phyloP scores from a whole-genome alignment of 164 flowering plant genomes.

The Dillenia suffruticosa region DNA sequence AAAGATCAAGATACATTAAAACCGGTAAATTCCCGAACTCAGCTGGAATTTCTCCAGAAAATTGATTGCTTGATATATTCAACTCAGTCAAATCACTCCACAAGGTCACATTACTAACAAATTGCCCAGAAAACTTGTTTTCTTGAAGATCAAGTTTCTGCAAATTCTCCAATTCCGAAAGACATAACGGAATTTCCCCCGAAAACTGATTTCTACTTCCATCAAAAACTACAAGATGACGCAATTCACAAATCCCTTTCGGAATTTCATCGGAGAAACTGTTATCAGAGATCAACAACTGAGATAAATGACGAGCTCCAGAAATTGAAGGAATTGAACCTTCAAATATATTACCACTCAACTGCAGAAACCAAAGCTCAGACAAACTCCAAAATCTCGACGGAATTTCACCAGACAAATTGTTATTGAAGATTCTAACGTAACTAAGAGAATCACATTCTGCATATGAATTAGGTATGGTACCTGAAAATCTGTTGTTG shows the following conservation, averaged over 20 bases:
- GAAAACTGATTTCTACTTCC: constrained; percentile 40
- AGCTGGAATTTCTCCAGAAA: constrained; percentile 57
- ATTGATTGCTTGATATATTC: constrained; percentile 44
- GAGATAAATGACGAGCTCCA: constrained; percentile 17
- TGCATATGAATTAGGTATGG: constrained; percentile 39
- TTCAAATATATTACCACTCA: constrained; percentile 39
- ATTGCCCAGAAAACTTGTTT: constrained; percentile 50
- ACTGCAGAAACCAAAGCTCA: constrained; percentile 24
- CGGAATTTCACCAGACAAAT: constrained; percentile 46
- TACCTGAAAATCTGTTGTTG: constrained; percentile 50
- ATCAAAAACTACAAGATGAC: constrained; percentile 20
- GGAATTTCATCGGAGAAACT: constrained; percentile 54
- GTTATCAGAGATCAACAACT: constrained; percentile 39
- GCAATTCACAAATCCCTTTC: constrained; percentile 30
- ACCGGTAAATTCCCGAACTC: constrained; percentile 50
- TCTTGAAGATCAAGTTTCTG: constrained; percentile 39
- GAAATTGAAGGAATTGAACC: constrained; percentile 48
- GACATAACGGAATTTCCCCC: constrained; percentile 51
- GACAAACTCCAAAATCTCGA: constrained; percentile 43
- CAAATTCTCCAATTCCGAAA: constrained; percentile 34
- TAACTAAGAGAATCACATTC: constrained; percentile 44
- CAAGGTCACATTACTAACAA: constrained; percentile 33
- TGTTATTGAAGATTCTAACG: constrained; percentile 42
- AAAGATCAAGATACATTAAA: constrained; percentile 51
- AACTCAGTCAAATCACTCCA: constrained; percentile 46